Evolutionary conservation across 2,329 filamentous ascomycete species (phyloP), one percentile per base, ranked within the genome.

Genomic region (Pseudogymnoascus destructans): DNA sequence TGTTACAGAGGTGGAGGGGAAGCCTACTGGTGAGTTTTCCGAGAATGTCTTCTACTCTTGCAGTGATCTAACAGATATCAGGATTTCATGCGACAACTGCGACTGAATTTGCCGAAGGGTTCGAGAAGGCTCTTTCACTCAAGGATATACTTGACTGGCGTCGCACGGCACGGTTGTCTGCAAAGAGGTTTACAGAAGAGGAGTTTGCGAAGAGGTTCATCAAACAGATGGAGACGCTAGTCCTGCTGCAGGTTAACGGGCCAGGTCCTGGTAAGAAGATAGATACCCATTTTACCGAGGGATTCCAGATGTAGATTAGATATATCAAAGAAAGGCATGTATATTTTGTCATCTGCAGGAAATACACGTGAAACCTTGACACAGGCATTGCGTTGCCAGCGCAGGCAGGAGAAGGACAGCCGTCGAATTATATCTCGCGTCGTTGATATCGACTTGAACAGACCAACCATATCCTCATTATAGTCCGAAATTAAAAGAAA

Each of bases 41-140:
- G 17, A 27, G 2, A 9, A 42, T 42, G 8, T 46, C 10, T 9
- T 32, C n/a, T 36, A 5, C 36, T 40, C 11, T 13, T 38, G 35
- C 9, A 1, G 19, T 1, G 19, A 23, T 42, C 32, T 21, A 15
- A 58, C 33, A 55, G 13, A 27, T 57, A 6, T 6, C 68, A 81
- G 92, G 93, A 4, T 97, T 92, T 74, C 89, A 92, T 65, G 92
- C 91, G 0, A 86, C 83, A 1, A 92, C 86, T 0, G 75, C 81
- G 6, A 75, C 80, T 2, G 86, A 95, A 60, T 98, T 95, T 68
- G 89, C 92, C 0, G 75, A 81, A 9, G 88, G 81, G 0, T 98
- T 90, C 68, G 82, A 85, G 62, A 81, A 86, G 67, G 92, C 90
- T 0, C 73, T 97, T 5, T 75, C 82, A 9, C 71, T 73, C 0